These are phyloP conservation scores for Solanum hybrid DNA, from an alignment of 305 asterid species.

Conservation along the genomic window DNA sequence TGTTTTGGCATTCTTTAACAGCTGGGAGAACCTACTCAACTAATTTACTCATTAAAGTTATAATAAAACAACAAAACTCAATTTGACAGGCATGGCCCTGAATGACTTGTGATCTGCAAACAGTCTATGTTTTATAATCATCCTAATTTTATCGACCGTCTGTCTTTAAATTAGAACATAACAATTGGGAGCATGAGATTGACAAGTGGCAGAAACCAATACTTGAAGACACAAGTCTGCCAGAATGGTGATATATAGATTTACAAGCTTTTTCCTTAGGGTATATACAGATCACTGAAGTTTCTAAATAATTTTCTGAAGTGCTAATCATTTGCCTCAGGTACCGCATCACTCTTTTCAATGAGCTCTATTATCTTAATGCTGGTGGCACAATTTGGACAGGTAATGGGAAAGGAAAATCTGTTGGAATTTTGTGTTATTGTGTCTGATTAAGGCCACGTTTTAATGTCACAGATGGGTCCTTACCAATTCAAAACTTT, in stretches of 20 bases:
- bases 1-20: not conserved
- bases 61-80: not conserved
- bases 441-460: not conserved
- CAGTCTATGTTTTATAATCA: not conserved
- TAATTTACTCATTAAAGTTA: not conserved
- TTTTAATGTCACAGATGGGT: conserved; percentile 51
- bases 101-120: not conserved
- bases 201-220: conserved; percentile 92
- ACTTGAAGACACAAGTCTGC: conserved; percentile 76
- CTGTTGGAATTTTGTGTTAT: not conserved
- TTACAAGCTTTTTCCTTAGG: conserved; percentile 6
- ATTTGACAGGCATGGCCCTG: not conserved
- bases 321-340: conserved; percentile 32
- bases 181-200: conserved; percentile 67
- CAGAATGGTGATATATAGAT: conserved; percentile 59
- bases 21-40: not conserved
- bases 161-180: conserved; percentile 36
- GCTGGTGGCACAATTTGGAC: conserved; percentile 94
- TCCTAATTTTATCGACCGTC: not conserved
- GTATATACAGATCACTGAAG: not conserved
- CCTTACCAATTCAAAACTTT: conserved; percentile 58
- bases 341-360: conserved; percentile 84
- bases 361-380: conserved; percentile 84
- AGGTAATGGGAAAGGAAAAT: conserved; percentile 28
- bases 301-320: conserved; percentile 12